Percentiles rank a stretch among this genome's conserved stretches.
Evolutionary conservation across 208 protist genomes (phyloP).

Genomic region (Leishmania braziliensis): DNA sequence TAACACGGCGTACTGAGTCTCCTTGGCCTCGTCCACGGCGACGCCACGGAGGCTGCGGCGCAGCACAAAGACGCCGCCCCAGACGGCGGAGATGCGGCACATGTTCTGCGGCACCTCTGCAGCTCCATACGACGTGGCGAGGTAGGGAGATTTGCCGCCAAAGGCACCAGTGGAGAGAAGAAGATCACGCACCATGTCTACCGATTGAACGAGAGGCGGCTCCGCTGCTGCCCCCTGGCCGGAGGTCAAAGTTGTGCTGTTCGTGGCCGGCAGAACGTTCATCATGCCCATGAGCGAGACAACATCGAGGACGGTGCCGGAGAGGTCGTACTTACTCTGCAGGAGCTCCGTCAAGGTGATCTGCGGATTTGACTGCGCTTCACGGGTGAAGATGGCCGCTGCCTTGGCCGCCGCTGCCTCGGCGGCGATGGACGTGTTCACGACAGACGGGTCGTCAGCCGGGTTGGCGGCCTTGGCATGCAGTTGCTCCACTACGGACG

Average conservation of each 20-base stretch:
- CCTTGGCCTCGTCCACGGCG: constrained; percentile 33
- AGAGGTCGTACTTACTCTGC: constrained; percentile 50
- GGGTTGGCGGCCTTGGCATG: constrained; percentile 65
- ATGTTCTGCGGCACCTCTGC: constrained; percentile 87
- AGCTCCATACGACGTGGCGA: constrained; percentile 79
- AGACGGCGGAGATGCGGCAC: constrained; percentile 88
- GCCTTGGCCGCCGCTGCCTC: constrained; percentile 25
- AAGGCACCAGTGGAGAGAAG: constrained; percentile 83
- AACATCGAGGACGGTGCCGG: constrained; percentile 44
- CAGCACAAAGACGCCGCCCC: constrained; percentile 80
- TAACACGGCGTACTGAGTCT: constrained; percentile 58
- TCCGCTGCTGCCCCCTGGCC: not conserved
- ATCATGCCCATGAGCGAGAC: constrained; percentile 72
- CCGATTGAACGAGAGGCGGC: constrained; percentile 33
- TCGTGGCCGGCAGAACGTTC: constrained; percentile 25
- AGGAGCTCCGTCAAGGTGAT: constrained; percentile 52
- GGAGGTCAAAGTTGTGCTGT: not conserved
- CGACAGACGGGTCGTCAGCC: constrained; percentile 42
- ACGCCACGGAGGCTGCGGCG: constrained; percentile 57
- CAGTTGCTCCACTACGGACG: constrained; percentile 69
- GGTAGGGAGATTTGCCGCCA: constrained; percentile 70
- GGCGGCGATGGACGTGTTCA: constrained; percentile 27
- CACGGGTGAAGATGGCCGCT: constrained; percentile 17
- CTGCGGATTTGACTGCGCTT: constrained; percentile 18
- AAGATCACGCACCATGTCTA: constrained; percentile 59